These are phyloP conservation scores for Ceratorhiza oryzae-sativae DNA, from an alignment of 1,284 basidiomycete genomes.

Conservation along the genomic window DNA sequence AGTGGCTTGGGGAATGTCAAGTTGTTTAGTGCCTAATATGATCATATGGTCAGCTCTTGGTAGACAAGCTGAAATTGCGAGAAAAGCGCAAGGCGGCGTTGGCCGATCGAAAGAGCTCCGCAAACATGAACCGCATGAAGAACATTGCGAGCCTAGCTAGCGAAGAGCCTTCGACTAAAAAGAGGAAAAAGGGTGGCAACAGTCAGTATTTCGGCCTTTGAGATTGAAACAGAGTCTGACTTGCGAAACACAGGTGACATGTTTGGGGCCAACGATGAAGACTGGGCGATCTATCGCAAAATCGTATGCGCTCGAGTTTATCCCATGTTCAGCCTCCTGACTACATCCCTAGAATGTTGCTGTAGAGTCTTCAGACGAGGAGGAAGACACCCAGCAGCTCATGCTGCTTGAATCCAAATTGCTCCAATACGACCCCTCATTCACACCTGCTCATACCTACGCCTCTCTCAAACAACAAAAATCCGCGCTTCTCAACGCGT, in stretches of 20 bases:
- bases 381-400: slow-evolving; percentile 83
- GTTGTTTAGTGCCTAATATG: neutral
- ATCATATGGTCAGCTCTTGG: slow-evolving; percentile 63
- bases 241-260: slow-evolving; percentile 72
- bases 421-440: slow-evolving; percentile 82
- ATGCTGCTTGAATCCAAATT: slow-evolving; percentile 82
- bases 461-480: slow-evolving; percentile 77
- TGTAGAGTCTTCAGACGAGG: slow-evolving; percentile 93
- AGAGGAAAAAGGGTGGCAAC: slow-evolving; percentile 77
- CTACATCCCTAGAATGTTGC: slow-evolving; percentile 66
- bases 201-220: slow-evolving; percentile 57
- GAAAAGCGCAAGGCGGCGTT: slow-evolving; percentile 83
- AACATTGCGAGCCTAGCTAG: slow-evolving; percentile 91
- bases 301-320: slow-evolving; percentile 66
- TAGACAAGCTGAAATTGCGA: slow-evolving; percentile 86
- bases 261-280: slow-evolving; percentile 94
- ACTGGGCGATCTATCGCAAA: slow-evolving; percentile 98
- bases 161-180: slow-evolving; percentile 75
- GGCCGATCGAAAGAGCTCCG: slow-evolving; percentile 91
- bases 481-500: slow-evolving; percentile 85
- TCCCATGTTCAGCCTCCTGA: neutral
- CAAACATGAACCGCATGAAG: slow-evolving; percentile 97
- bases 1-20: slow-evolving; percentile 43
- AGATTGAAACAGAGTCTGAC: neutral
- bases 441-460: slow-evolving; percentile 83